Evolutionary conservation across 2,329 filamentous ascomycete species (phyloP), one percentile per base, ranked within the genome.

Genomic region (Diaporthe capsici): DNA sequence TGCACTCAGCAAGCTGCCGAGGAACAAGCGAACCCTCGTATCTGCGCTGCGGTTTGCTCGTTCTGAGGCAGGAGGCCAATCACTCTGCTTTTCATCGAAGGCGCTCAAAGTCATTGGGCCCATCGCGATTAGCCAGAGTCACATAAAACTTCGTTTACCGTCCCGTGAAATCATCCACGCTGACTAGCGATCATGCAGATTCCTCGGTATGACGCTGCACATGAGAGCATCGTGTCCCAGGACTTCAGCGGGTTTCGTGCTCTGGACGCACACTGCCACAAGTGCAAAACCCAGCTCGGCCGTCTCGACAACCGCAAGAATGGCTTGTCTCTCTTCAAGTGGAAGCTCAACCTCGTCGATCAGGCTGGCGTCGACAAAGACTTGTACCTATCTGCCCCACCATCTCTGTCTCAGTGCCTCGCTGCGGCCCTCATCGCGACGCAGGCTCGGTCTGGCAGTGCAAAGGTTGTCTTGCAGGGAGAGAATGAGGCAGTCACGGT

Each of bases 261-360:
- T 51, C 82, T 88, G 10, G 82, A 83, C 39, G 79, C 89, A 5
- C 85, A 82, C 72, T 92, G 90, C 81, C 80, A 81, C 15, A 79
- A 81, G 13, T 92, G 90, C 80, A 79, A 79, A 8, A 76, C 81
- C 9, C 86, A 88, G 61, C 78, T 91, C 13, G 90, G 90, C 17
- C 83, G 88, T 51, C 86, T 85, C 80, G 87, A 86, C 74, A 79
- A 84, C n/a, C 81, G 85, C 22, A 84, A 84, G 28, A 81, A 81
- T 0, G 89, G 89, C 1, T 82, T 88, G 51, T 87, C 86, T 0
- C 79, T 92, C 42, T 90, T 90, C 82, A 92, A 92, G 83, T 92
- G 90, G 90, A 86, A 88, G 77, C 81, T 91, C 51, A 80, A 81
- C n/a, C 86, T 88, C 76, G 79, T 78, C n/a, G 78, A 84, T 34